A percentile compares a stretch with the other conserved stretches of the same genome.
Evolutionary conservation across 1,139 yeast genomes (phyloP).

Genomic region (Pichia norvegensis): DNA sequence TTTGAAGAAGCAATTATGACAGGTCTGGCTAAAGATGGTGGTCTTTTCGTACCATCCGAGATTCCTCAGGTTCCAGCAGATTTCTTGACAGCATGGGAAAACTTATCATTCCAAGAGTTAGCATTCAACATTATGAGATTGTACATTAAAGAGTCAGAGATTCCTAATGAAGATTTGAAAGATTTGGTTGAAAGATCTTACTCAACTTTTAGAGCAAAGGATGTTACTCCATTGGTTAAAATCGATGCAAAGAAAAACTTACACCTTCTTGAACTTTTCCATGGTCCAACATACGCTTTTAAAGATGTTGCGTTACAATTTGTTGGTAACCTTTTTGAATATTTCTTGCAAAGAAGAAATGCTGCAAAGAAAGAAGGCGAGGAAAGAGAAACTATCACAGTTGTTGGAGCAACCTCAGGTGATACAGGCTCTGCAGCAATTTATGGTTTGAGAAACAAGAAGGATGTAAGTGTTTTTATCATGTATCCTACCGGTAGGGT

Average conservation of each 20-base stretch:
- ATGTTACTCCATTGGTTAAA: conserved; percentile 74
- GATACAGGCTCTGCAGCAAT: conserved; percentile 99
- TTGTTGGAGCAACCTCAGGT: conserved; percentile 98
- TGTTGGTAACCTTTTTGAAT: conserved; percentile 93
- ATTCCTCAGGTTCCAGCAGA: conserved; percentile 64
- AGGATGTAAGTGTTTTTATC: conserved; percentile 92
- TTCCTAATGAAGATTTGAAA: conserved; percentile 60
- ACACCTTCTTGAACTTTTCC: conserved; percentile 84
- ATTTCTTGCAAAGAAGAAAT: conserved; percentile 74
- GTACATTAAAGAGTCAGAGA: conserved; percentile 63
- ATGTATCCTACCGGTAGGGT: conserved; percentile 96
- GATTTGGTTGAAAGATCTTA: conserved; percentile 62
- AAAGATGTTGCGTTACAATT: conserved; percentile 97
- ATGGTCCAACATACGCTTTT: conserved; percentile 98
- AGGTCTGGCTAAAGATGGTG: conserved; percentile 95
- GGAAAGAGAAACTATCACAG: conserved; percentile 76
- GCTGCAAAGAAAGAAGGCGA: conserved; percentile 45
- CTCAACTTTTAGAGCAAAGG: conserved; percentile 78
- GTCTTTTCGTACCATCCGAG: conserved; percentile 78
- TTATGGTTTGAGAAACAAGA: conserved; percentile 92
- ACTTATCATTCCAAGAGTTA: conserved; percentile 70
- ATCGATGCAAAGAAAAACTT: conserved; percentile 45
- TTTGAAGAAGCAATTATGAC: conserved; percentile 91
- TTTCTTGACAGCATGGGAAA: conserved; percentile 61
- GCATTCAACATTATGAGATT: conserved; percentile 81